Base-by-base conservation (phyloP, 495 filamentous ascomycete genomes). In the Aspergillus funiculosus region DNA sequence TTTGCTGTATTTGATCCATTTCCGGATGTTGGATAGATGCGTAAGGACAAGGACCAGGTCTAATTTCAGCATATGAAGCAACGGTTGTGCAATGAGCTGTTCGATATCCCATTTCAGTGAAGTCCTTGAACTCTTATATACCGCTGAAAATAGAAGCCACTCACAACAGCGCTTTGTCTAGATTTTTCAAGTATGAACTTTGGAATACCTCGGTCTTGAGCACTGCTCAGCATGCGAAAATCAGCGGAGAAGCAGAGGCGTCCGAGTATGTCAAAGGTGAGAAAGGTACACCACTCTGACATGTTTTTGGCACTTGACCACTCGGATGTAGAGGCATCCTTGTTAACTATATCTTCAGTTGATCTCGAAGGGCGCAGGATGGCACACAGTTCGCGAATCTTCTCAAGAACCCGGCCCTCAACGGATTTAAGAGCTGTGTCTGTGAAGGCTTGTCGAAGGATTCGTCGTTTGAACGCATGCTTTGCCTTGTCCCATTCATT, bases 401-500 rank as follows among this genome's bases (percentile, higher is more conserved):
- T n/a, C 6, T 25, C 13, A 3, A 36, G 28, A n/a, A 49, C 29
- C 24, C 21, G 15, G 0, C 22, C 25, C 30, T 49, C 37, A 15
- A 36, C 14, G 5, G 15, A 4, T 8, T 35, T 25, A 3, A 49
- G 17, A 2, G 38, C 46, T 13, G 29, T 32, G 3, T 49, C 46
- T 5, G 38, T 36, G 14, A 49, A 40, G 4, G n/a, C 22, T 25
- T 37, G 46, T 11, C 25, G 26, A 19, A 49, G 31, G 14, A 43
- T 27, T 6, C 46, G 20, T 4, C 46, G 37, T 22, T 49, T 49
- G 1, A n/a, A 11, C 21, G 46, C 64, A 31, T 73, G 70, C 28
- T 60, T 53, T 18, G 47, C 31, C 48, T 70, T 71, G 28, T 66
- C 57, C 28, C 65, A 61, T 6, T 42, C 31, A 26, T 60, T 73